A percentile compares a stretch with the other conserved stretches of the same genome.
phyloP scores from a whole-genome alignment of 306 rosid genomes.

The barrel medic (Medicago truncatula) region DNA sequence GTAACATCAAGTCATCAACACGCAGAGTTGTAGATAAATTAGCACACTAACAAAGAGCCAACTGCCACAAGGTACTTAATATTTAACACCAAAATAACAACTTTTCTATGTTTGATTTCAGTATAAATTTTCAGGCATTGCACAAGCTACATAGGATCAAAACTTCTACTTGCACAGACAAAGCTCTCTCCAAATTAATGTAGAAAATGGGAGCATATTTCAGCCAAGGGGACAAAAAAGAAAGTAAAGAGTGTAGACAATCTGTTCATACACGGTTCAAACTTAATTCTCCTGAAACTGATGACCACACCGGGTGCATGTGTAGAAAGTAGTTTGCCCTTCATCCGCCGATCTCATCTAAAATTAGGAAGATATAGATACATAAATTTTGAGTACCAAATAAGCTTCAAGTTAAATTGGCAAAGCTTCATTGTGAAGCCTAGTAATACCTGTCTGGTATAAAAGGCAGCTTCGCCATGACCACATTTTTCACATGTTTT shows the following conservation, averaged over 20 bases:
- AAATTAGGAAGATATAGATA: slow-evolving; percentile 6
- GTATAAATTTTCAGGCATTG: not conserved
- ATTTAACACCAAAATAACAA: not conserved
- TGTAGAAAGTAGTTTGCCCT: slow-evolving; percentile 59
- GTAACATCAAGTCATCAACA: too few species aligned
- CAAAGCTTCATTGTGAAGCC: not conserved
- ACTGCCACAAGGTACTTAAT: not conserved
- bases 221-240: not conserved
- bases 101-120: not conserved
- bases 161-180: not conserved
- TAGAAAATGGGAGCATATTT: not conserved
- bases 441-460: slow-evolving; percentile 53
- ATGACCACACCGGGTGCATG: slow-evolving; percentile 44
- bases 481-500: slow-evolving; percentile 84
- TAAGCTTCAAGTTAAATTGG: slow-evolving; percentile 28
- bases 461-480: slow-evolving; percentile 65
- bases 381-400: slow-evolving; percentile 5
- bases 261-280: not conserved
- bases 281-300: slow-evolving; percentile 53
- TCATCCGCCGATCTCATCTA: slow-evolving; percentile 60
- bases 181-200: not conserved
- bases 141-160: not conserved
- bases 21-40: not conserved
- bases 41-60: not conserved
- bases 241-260: not conserved